Evolutionary conservation across 768 basidiomycete species (phyloP), one percentile per base, ranked within the genome.

Genomic region (Macrolepiota dolichaula): DNA sequence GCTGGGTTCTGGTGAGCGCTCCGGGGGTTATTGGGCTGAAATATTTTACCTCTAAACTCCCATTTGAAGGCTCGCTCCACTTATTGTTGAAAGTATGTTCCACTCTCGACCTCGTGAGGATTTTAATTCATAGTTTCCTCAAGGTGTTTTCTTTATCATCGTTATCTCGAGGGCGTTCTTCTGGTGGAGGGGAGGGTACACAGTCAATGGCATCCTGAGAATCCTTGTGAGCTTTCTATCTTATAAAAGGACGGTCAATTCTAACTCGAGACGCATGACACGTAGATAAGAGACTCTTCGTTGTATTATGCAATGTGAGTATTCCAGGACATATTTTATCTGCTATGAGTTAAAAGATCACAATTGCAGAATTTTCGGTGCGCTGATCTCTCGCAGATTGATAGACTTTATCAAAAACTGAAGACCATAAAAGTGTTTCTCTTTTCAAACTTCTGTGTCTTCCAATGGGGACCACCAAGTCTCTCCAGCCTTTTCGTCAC

Each of bases 401-500:
- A 11, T 29, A 36, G 2, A 2, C 15, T 13, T 32, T 10, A 9
- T 13, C 27, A 35, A 37, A n/a, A 52, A 24, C 36, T 49, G 10
- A 35, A 55, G 4, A 12, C n/a, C 12, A 10, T 55, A 17, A 22
- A 32, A 70, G 71, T 66, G 9, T 47, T 72, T 25, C 62, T 72
- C 3, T 62, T 71, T 12, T 63, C 69, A 17, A 72, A 67, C 42
- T 71, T 59, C 37, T 58, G 70, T 22, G 56, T 71, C 9, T 71
- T 72, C 55, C 56, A 68, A 61, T 60, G 70, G 32, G 71, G 69
- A 1, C 69, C 70, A 36, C 67, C 69, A 6, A 69, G 68, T 59
- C 55, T 72, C 17, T 68, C 71, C 37, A 68, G 69, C 62, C 66
- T 72, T 17, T 66, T 72, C 4, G 71, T 71, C 42, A 71, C 71